These are phyloP conservation scores for Macrolepiota dolichaula DNA, from an alignment of 768 basidiomycete genomes.

Conservation along the genomic window DNA sequence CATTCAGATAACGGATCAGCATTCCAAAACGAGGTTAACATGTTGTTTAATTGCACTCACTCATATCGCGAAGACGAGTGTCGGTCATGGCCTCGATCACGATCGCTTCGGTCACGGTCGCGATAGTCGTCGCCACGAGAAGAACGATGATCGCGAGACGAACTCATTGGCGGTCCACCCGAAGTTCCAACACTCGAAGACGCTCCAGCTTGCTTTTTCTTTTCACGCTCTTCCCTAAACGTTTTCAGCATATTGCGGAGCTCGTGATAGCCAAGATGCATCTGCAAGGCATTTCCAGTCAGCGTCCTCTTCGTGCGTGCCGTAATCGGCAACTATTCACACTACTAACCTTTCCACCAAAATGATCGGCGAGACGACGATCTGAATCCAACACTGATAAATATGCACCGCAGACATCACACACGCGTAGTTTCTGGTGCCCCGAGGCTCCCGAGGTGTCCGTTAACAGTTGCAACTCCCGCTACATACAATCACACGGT, in stretches of 20 bases:
- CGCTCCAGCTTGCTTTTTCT: conserved; percentile 59
- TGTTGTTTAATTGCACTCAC: conserved; percentile 38
- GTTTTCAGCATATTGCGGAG: conserved; percentile 89
- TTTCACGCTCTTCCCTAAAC: conserved; percentile 89
- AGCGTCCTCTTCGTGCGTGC: conserved; percentile 15
- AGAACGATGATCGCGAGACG: conserved; percentile 47
- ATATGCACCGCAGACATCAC: conserved; percentile 99
- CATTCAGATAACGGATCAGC: conserved; percentile 24
- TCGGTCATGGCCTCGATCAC: conserved; percentile 68
- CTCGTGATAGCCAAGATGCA: conserved; percentile 99
- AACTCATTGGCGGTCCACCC: conserved; percentile 39
- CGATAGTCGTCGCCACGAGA: conserved; percentile 30
- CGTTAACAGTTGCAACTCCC: conserved; percentile 92
- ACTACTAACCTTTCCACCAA: conserved; percentile 94
- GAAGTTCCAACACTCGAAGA: conserved; percentile 33
- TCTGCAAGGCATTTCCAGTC: conserved; percentile 50
- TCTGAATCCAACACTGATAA: conserved; percentile 97
- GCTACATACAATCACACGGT: conserved; percentile 38
- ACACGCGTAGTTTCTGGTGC: conserved; percentile 99
- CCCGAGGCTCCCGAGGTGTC: conserved; percentile 98
- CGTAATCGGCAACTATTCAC: conserved; percentile 9
- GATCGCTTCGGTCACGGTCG: conserved; percentile 59
- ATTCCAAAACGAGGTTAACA: conserved; percentile 22
- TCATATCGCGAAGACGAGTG: conserved; percentile 70
- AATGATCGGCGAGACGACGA: conserved; percentile 97